Evolutionary conservation across 352 stramenopile genomes (phyloP).

Genomic region (Globisporangium radiosum): DNA sequence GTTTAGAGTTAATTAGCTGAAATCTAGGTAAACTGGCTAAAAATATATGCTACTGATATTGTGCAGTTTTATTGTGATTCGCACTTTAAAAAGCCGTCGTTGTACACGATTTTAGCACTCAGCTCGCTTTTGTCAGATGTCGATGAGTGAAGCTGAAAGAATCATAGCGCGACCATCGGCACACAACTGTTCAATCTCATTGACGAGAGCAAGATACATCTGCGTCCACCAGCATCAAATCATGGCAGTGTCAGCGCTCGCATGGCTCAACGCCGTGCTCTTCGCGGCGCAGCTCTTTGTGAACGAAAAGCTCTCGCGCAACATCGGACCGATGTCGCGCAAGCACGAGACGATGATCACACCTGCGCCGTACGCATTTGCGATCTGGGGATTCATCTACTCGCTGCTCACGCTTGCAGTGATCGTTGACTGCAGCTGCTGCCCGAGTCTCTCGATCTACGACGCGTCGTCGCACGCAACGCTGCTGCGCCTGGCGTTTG

Average conservation of each 20-base stretch:
- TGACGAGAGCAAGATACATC: no score
- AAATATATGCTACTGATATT: no score
- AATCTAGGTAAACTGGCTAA: no score
- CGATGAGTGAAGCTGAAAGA: no score
- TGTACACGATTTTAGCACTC: no score
- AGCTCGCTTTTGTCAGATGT: no score
- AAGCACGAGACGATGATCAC: slow-evolving; percentile 74
- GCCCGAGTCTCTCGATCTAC: slow-evolving; percentile 52
- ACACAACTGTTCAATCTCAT: no score
- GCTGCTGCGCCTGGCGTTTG: slow-evolving; percentile 52
- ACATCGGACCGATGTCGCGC: slow-evolving; percentile 47
- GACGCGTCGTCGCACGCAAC: slow-evolving; percentile 34
- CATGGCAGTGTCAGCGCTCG: slow-evolving; percentile 25
- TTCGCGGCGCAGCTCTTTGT: slow-evolving; percentile 59
- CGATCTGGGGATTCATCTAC: slow-evolving; percentile 82
- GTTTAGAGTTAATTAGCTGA: no score
- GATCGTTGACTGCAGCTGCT: slow-evolving; percentile 62
- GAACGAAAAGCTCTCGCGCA: slow-evolving; percentile 40
- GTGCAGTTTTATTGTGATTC: no score
- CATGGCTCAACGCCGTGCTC: slow-evolving; percentile 53
- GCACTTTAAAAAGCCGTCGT: no score
- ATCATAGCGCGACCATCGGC: no score
- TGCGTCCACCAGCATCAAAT: no score
- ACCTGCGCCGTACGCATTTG: slow-evolving; percentile 63
- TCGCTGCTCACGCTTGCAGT: slow-evolving; percentile 52